Evolutionary conservation across 306 rosid species (phyloP).

Genomic region (Astragalus glycyphyllos): DNA sequence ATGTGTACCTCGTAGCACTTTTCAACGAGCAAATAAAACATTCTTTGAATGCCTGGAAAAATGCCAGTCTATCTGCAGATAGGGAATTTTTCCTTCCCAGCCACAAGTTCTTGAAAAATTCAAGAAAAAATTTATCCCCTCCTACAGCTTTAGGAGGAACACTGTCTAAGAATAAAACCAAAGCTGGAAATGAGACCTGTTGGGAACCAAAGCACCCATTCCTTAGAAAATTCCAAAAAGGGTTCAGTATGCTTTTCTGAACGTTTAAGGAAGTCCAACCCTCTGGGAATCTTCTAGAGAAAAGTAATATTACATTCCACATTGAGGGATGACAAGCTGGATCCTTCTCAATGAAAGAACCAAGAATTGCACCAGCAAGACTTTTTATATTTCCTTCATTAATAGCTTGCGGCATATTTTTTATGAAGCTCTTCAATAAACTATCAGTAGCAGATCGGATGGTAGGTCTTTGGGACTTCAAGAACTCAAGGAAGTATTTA

Average conservation of each 20-base stretch:
- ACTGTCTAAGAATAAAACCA: constrained; percentile 73
- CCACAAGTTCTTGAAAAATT: constrained; percentile 86
- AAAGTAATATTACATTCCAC: constrained; percentile 89
- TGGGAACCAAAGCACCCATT: constrained; percentile 95
- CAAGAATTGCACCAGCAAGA: constrained; percentile 74
- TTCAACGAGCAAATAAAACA: constrained; percentile 84
- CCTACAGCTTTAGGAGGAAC: constrained; percentile 71
- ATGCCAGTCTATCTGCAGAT: constrained; percentile 66
- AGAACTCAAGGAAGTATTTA: constrained; percentile 66
- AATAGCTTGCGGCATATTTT: constrained; percentile 75
- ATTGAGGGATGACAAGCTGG: constrained; percentile 83
- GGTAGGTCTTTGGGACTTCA: constrained; percentile 75
- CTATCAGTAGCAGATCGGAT: constrained; percentile 86
- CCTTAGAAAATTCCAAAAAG: constrained; percentile 84
- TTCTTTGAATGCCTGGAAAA: constrained; percentile 82
- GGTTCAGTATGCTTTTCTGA: constrained; percentile 75
- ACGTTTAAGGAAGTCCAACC: constrained; percentile 80
- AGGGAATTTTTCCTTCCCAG: constrained; percentile 65
- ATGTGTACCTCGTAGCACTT: constrained; percentile 77
- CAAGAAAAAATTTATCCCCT: constrained; percentile 74
- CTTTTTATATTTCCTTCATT: constrained; percentile 74
- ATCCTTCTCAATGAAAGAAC: constrained; percentile 90
- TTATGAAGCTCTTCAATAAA: constrained; percentile 73
- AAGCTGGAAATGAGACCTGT: constrained; percentile 81
- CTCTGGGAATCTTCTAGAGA: constrained; percentile 78